These are phyloP conservation scores for Stagonosporopsis cucurbitacearum DNA, from an alignment of 2,329 filamentous ascomycete genomes.

Conservation along the genomic window DNA sequence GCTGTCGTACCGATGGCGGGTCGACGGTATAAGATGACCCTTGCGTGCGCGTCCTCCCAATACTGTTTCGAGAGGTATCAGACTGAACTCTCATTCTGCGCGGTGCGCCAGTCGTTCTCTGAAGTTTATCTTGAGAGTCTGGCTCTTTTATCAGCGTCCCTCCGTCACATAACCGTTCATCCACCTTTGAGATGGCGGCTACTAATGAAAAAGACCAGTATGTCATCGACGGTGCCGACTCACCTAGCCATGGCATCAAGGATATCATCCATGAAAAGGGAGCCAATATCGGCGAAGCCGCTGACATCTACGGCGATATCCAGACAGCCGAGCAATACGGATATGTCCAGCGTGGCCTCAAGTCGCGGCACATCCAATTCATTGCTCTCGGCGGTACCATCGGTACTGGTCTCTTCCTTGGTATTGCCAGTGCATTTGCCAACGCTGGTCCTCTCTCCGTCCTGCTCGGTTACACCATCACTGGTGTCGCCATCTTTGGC, in stretches of 20 bases:
- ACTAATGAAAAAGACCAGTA: conserved; percentile 39
- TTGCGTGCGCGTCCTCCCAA: conserved; percentile 25
- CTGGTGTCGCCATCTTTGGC: conserved; percentile 42
- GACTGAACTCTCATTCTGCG: conserved; percentile 26
- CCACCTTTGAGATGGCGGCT: conserved; percentile 30
- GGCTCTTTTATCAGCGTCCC: conserved; percentile 6
- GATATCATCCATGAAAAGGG: conserved; percentile 36
- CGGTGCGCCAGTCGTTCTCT: conserved; percentile 22
- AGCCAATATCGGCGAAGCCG: conserved; percentile 53
- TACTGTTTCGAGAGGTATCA: conserved; percentile 20
- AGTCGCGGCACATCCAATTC: conserved; percentile 64
- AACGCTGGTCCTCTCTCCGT: conserved; percentile 45
- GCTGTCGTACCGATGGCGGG: conserved; percentile 21
- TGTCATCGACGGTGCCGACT: conserved; percentile 20
- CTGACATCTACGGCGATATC: conserved; percentile 60
- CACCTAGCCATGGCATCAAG: conserved; percentile 31
- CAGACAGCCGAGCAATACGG: conserved; percentile 59
- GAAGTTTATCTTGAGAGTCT: conserved; percentile 9
- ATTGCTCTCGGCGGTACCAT: conserved; percentile 67
- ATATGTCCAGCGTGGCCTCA: conserved; percentile 59
- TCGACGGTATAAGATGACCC: conserved; percentile 36
- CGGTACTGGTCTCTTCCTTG: conserved; percentile 46
- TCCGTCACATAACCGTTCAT: background rate
- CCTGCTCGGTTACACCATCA: conserved; percentile 46
- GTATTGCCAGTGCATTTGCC: conserved; percentile 44